A percentile compares a stretch with the other conserved stretches of the same genome.
phyloP scores from a whole-genome alignment of 2,329 filamentous ascomycete species.

The Aspergillus uvarum region DNA sequence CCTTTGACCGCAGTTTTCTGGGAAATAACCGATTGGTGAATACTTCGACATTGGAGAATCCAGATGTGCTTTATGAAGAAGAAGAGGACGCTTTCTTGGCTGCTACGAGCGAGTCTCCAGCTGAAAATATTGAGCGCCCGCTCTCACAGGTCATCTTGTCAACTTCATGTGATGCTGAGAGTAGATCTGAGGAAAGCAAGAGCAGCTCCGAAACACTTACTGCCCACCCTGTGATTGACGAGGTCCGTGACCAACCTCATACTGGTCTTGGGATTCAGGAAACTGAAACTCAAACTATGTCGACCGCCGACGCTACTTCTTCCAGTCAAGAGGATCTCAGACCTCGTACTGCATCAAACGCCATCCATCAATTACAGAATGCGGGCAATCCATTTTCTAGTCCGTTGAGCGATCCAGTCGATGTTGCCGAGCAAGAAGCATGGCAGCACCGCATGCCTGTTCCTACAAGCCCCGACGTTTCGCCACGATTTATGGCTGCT shows the following conservation, averaged over 20 bases:
- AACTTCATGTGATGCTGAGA: slow-evolving; percentile 17
- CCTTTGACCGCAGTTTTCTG: slow-evolving; percentile 46
- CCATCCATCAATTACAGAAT: slow-evolving; percentile 17
- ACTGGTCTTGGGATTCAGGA: slow-evolving; percentile 33
- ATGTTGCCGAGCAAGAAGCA: slow-evolving; percentile 33
- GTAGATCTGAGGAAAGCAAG: slow-evolving; percentile 25
- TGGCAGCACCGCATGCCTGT: slow-evolving; percentile 23
- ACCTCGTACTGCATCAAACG: slow-evolving; percentile 4
- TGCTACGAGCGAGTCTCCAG: slow-evolving; percentile 35
- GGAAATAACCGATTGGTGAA: slow-evolving; percentile 39
- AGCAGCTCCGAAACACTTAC: slow-evolving; percentile 31
- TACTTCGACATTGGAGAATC: slow-evolving; percentile 40
- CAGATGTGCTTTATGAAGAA: slow-evolving; percentile 52
- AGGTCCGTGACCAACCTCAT: slow-evolving; percentile 13
- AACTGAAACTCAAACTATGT: slow-evolving; percentile 10
- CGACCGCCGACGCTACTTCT: background rate
- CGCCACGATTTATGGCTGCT: slow-evolving; percentile 36
- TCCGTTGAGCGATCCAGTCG: slow-evolving; percentile 29
- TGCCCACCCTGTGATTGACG: slow-evolving; percentile 15
- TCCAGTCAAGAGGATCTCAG: slow-evolving; percentile 5
- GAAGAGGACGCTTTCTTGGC: slow-evolving; percentile 52
- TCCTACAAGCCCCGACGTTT: slow-evolving; percentile 37
- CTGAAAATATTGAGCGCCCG: slow-evolving; percentile 17
- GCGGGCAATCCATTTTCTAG: slow-evolving; percentile 23
- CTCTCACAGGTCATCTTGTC: slow-evolving; percentile 6